phyloP scores from a whole-genome alignment of 768 basidiomycete genomes.

The Trametes elegans region DNA sequence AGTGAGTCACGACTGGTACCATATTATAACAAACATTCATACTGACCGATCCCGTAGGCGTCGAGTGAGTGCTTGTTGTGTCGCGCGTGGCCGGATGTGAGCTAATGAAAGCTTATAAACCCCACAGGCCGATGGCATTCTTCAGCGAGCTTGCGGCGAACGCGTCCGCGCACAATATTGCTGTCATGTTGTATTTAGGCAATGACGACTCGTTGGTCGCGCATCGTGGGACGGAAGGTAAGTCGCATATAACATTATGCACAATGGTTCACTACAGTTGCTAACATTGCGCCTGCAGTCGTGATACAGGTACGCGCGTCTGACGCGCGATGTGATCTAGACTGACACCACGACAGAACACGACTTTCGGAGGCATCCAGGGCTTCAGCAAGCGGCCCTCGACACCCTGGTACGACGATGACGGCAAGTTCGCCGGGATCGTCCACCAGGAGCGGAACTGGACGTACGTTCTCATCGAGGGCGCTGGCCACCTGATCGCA shows the following conservation, averaged over 20 bases:
- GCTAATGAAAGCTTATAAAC: too few relatives aligned
- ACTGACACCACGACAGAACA: too few relatives aligned
- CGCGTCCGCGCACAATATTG: constrained; percentile 47
- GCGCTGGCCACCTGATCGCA: constrained; percentile 42
- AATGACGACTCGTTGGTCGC: constrained; percentile 68
- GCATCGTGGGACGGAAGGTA: constrained; percentile 61
- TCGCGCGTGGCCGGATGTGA: too few relatives aligned
- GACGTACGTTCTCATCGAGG: constrained; percentile 37
- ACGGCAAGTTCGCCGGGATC: constrained; percentile 59
- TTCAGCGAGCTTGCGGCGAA: constrained; percentile 64
- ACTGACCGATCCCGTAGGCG: constrained; percentile 18
- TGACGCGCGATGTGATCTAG: too few relatives aligned
- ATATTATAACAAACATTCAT: constrained; percentile 11
- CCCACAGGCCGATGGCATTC: constrained; percentile 62
- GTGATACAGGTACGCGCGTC: too few relatives aligned
- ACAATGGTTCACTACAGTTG: too few relatives aligned
- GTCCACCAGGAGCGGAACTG: constrained; percentile 71
- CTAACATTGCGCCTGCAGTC: too few relatives aligned
- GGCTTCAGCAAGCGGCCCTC: constrained; percentile 71
- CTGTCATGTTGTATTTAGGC: constrained; percentile 59
- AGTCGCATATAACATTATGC: too few relatives aligned
- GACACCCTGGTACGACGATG: constrained; percentile 64
- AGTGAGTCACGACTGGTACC: too few relatives aligned
- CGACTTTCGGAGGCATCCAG: constrained; percentile 72
- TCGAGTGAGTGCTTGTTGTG: too few relatives aligned